Base-by-base conservation (phyloP, 371 early-diverging fungal genomes). In the Mortierella sp. region DNA sequence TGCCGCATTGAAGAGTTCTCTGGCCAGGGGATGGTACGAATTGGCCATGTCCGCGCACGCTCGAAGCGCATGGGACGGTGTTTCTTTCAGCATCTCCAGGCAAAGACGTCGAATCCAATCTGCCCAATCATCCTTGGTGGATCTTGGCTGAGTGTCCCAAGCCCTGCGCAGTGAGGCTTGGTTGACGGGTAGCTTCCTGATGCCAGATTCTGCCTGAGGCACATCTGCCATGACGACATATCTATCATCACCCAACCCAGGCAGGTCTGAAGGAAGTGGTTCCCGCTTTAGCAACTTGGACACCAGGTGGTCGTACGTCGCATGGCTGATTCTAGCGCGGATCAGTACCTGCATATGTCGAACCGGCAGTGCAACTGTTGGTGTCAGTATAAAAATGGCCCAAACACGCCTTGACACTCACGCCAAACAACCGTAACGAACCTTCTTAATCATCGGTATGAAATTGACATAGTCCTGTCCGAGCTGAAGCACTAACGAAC, bases 1-100 rank as follows among this genome's bases (percentile, higher is more conserved):
- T 8, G 93, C 97, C 0, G 96, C 96, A 80, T 98, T 98, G 82
- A 99, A 99, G 5, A 99, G 87, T 63, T 97, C 96, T 27, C 93
- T 83, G 19, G 96, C 92, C 14, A 99, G 83, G 9, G 93, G 93
- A 32, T 90, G 87, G 73, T 96, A 94, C 7, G 87, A 87, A 44
- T 88, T 84, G 0, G 97, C 97, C 61, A 99, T 84, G 39, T 65
- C 68, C 7, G 91, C 91, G 70, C 98, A 98, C 0, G 98, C 96
- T 52, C 99, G 86, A 32, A 99, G 87, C 0, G 99, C 93, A 50
- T 94, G 96, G 0, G 96, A 95, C 2, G 99, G 97, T 5, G 99
- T 97, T 70, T 97, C 96, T 70, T 94, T 94, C n/a, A 99, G 80
- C 59, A 99, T 83, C 68, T 98, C 98, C 11, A 95, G 90, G 60